A percentile compares a stretch with the other conserved stretches of the same genome.
These are phyloP conservation scores for Dipteronia sinensis DNA, from an alignment of 345 rosid species.

Conservation along the genomic window DNA sequence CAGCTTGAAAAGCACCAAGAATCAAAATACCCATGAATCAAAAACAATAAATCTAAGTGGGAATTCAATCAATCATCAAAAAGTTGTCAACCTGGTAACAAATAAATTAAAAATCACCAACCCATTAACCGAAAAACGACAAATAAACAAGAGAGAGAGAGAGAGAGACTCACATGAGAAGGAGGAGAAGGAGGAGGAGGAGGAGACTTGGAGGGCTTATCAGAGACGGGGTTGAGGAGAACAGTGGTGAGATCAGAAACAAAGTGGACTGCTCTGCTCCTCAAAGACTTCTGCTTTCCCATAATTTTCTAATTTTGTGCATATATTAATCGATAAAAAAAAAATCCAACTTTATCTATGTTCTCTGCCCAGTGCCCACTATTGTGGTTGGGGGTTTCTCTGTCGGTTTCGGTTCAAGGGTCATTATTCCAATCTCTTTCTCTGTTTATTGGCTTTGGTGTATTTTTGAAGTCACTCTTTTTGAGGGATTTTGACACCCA, in stretches of 20 bases:
- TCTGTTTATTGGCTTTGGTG: background rate
- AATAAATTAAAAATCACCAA: background rate
- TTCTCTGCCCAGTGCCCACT: background rate
- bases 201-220: constrained; percentile 56
- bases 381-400: background rate
- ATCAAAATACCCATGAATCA: background rate
- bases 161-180: constrained; percentile 34
- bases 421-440: background rate
- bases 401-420: too few species aligned
- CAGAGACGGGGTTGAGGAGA: constrained; percentile 92
- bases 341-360: background rate
- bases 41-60: background rate
- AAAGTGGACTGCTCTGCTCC: constrained; percentile 91
- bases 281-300: constrained; percentile 71
- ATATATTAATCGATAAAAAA: too few species aligned
- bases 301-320: constrained; percentile 23
- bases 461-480: background rate
- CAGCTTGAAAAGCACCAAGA: too few species aligned
- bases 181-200: constrained; percentile 31
- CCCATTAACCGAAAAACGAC: background rate
- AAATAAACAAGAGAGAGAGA: background rate
- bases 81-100: background rate
- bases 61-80: constrained; percentile 7
- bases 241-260: constrained; percentile 95
- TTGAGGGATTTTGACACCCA: background rate